Percentiles rank a stretch among this genome's conserved stretches.
phyloP scores from a whole-genome alignment of 805 yeast genomes.

The Torulaspora gathmanii region DNA sequence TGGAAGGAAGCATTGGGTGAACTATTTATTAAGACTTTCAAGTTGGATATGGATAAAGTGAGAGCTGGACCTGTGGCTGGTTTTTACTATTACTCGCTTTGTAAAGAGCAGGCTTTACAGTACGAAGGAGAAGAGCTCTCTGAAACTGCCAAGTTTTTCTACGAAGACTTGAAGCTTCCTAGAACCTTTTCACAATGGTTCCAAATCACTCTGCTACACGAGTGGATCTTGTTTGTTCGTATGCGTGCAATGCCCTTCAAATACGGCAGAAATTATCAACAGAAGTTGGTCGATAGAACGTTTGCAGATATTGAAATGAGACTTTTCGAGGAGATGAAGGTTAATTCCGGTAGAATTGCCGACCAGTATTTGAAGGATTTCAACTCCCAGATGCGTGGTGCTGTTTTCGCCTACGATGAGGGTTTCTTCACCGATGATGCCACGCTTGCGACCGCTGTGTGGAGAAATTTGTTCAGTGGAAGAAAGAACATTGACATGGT shows the following conservation, averaged over 20 bases:
- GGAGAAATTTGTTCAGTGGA: conserved; percentile 91
- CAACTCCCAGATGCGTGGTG: conserved; percentile 84
- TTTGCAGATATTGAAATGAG: conserved; percentile 87
- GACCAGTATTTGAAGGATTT: conserved; percentile 86
- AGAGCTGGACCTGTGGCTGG: conserved; percentile 96
- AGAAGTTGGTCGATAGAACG: conserved; percentile 80
- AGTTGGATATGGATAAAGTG: conserved; percentile 84
- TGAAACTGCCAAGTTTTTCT: conserved; percentile 76
- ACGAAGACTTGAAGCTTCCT: conserved; percentile 76
- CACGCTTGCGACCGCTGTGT: conserved; percentile 69
- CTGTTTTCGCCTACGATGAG: conserved; percentile 87
- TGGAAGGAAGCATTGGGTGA: conserved; percentile 63
- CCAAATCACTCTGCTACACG: conserved; percentile 83
- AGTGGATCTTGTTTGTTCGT: conserved; percentile 90
- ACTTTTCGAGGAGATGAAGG: conserved; percentile 80
- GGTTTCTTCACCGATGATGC: conserved; percentile 77
- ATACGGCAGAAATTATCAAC: conserved; percentile 85
- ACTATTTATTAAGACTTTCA: conserved; percentile 51
- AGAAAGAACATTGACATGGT: conserved; percentile 74
- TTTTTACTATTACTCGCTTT: conserved; percentile 75
- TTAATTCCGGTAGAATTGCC: conserved; percentile 72
- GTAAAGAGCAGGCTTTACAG: conserved; percentile 78
- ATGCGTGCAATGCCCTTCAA: conserved; percentile 96
- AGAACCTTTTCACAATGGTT: conserved; percentile 93
- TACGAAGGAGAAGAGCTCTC: conserved; percentile 69